Conservation (phyloP, 441 rosid species). For the Euphorbia celastroides region DNA sequence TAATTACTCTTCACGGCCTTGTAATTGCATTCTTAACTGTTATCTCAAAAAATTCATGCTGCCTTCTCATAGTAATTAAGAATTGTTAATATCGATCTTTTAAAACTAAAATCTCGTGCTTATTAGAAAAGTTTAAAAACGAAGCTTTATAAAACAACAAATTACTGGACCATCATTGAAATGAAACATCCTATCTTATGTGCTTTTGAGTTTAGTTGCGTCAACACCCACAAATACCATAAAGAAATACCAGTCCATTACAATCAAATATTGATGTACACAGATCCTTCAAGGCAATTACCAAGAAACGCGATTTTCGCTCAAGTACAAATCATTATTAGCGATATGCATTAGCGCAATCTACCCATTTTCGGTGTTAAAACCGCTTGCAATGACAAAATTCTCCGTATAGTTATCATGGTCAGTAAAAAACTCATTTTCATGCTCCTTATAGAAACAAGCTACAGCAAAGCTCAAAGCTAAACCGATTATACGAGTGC, state of each 20-base stretch:
- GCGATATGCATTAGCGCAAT: background rate
- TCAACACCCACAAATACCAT: background rate
- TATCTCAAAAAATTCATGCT: too few relatives aligned
- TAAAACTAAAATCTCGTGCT: too few relatives aligned
- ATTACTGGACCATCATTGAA: too few relatives aligned
- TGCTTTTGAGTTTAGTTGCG: background rate
- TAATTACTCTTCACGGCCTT: too few relatives aligned
- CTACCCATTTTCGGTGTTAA: slow-evolving; percentile 16
- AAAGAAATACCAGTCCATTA: too few relatives aligned
- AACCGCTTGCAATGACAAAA: background rate
- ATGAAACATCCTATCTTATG: background rate
- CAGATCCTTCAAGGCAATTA: background rate
- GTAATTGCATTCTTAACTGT: too few relatives aligned
- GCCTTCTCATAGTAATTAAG: too few relatives aligned
- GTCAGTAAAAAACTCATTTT: slow-evolving; percentile 5
- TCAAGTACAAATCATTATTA: slow-evolving; percentile 22
- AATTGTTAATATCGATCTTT: too few relatives aligned
- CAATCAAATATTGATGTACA: too few relatives aligned
- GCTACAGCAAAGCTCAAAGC: slow-evolving; percentile 7
- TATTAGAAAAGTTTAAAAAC: too few relatives aligned
- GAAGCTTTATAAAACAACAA: too few relatives aligned
- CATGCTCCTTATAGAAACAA: background rate
- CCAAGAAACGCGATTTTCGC: background rate
- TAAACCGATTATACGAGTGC: background rate
- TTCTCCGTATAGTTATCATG: slow-evolving; percentile 5